Evolutionary conservation across 2,329 filamentous ascomycete species (phyloP), one percentile per base, ranked within the genome.

Genomic region (Colletotrichum eleusines): DNA sequence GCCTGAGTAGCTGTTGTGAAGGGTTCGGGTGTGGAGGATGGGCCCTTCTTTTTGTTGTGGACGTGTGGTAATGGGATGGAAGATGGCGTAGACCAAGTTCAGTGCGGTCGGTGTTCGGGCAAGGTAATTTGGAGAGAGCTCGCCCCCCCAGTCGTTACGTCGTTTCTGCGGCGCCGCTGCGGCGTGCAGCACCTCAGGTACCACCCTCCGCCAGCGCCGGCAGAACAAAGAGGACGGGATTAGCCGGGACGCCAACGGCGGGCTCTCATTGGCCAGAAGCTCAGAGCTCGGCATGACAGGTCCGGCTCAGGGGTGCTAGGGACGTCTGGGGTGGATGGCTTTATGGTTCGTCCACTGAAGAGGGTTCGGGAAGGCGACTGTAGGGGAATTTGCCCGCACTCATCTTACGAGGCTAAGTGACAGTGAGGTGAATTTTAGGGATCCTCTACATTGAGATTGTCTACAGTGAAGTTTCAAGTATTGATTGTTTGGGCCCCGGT

Each of bases 241-340:
- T 71, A 69, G 64, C 69, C 69, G 69, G 69, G 64, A 63, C 40
- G 64, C 69, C 44, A 69, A 68, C 69, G 53, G 31, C 18, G 26
- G 16, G n/a, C 26, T 33, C 38, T 31, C 44, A 71, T 71, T 71
- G 69, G 69, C 9, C 58, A 50, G 50, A 58, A 63, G 20, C 20
- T 54, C 7, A 46, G 26, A 26, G 57, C 31, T 44, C 14, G 38
- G 28, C 53, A 46, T 42, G 16, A 20, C 40, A 44, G 42, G 48
- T 26, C 18, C 28, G 57, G 35, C 48, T 28, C 55, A 54, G 28
- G 28, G 23, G 8, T 40, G 55, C 51, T 65, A 26, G 40, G 67
- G 53, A 35, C 48, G 40, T 62, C 67, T 66, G 63, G 64, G 68
- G 35, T 11, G 20, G 68, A n/a, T 67, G 55, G 42, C 57, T 70